phyloP scores from a whole-genome alignment of 257 asterid species.

The Forsythia viridissima region DNA sequence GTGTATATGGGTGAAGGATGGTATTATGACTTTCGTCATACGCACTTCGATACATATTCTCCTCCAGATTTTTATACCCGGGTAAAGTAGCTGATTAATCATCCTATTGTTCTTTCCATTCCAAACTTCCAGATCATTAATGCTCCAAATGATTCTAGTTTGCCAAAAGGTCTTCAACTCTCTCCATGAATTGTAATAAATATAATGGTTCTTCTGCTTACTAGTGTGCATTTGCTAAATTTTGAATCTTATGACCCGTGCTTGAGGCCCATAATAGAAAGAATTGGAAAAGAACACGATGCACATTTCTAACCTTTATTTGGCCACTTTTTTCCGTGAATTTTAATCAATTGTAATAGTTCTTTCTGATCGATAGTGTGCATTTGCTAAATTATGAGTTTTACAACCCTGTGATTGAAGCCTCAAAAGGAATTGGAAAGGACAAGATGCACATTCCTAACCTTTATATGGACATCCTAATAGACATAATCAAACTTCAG shows the following conservation, averaged over 20 bases:
- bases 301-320: no score
- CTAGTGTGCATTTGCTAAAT: not conserved
- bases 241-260: not conserved
- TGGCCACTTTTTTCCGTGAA: no score
- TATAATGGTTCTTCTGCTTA: no score
- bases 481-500: not conserved
- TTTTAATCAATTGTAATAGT: no score
- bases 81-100: constrained; percentile 45
- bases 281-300: not conserved
- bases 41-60: constrained; percentile 77
- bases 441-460: no score
- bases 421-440: no score
- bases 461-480: not conserved
- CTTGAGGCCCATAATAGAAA: not conserved
- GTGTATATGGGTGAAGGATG: constrained; percentile 95
- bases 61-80: constrained; percentile 92
- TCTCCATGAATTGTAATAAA: not conserved
- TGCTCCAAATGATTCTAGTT: not conserved
- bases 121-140: not conserved
- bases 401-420: no score
- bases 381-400: not conserved
- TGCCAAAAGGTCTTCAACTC: not conserved
- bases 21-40: constrained; percentile 70
- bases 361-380: not conserved
- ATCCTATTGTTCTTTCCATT: not conserved